Percentiles rank a stretch among this genome's conserved stretches.
Evolutionary conservation across 176 grass and related monocot genomes (phyloP).

Genomic region (Hsuehochloa calcarea): DNA sequence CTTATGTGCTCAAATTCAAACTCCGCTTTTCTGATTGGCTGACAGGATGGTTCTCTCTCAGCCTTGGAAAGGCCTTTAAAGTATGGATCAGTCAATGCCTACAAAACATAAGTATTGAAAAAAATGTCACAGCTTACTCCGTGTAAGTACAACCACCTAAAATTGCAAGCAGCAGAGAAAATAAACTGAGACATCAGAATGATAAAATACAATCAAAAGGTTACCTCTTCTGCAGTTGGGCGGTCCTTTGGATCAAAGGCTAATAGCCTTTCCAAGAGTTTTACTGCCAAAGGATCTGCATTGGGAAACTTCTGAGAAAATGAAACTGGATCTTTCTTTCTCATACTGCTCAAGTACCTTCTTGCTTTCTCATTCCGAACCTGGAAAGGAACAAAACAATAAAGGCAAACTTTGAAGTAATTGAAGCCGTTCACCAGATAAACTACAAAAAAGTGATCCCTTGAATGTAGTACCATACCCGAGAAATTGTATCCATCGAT

Average conservation of each 20-base stretch:
- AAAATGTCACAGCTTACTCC: background rate
- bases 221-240: conserved; percentile 89
- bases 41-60: conserved; percentile 93
- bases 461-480: conserved; percentile 54
- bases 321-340: conserved; percentile 81
- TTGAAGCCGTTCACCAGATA: background rate
- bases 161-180: background rate
- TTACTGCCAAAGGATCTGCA: conserved; percentile 84
- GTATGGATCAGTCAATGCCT: conserved; percentile 91
- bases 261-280: conserved; percentile 83
- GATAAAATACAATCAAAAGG: background rate
- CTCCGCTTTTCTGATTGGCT: conserved; percentile 79
- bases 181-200: background rate
- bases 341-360: conserved; percentile 94
- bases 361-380: conserved; percentile 96
- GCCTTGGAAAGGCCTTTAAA: conserved; percentile 75
- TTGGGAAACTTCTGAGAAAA: conserved; percentile 90
- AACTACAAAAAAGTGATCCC: background rate
- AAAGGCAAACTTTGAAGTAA: background rate
- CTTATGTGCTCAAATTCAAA: conserved; percentile 93
- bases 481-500: conserved; percentile 80
- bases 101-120: conserved; percentile 13
- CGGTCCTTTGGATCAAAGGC: conserved; percentile 95
- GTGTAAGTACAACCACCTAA: background rate
- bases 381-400: conserved; percentile 32